A percentile compares a stretch with the other conserved stretches of the same genome.
Evolutionary conservation across 257 asterid species (phyloP).

Genomic region (Gentiana dahurica): DNA sequence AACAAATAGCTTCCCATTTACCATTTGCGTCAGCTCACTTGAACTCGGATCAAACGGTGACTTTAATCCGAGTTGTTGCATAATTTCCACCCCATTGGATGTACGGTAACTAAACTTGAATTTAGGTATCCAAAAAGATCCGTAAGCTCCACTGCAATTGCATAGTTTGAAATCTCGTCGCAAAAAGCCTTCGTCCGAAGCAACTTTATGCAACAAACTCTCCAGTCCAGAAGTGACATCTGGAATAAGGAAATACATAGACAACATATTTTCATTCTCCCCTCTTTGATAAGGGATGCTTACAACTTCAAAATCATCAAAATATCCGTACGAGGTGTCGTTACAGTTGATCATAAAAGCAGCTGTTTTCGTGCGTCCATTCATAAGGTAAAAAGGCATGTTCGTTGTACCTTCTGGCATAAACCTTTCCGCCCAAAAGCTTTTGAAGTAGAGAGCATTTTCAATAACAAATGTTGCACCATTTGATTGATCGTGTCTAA

Average conservation of each 20-base stretch:
- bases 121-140: conserved; percentile 11
- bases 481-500: neutral
- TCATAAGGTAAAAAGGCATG: conserved; percentile 8
- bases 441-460: conserved; percentile 15
- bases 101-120: conserved; percentile 10
- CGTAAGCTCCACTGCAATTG: no score
- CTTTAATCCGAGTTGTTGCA: conserved; percentile 2
- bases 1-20: neutral
- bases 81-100: neutral
- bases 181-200: neutral
- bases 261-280: neutral
- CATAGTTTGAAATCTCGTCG: neutral
- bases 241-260: conserved; percentile 12
- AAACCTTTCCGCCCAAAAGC: conserved; percentile 6
- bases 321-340: neutral
- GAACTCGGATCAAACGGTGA: neutral
- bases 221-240: conserved; percentile 5
- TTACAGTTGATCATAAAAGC: conserved; percentile 16
- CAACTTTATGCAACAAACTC: conserved; percentile 6
- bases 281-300: conserved; percentile 10
- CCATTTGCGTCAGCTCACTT: neutral
- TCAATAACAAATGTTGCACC: neutral
- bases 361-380: conserved; percentile 5
- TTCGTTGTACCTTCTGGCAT: neutral
- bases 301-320: conserved; percentile 9